Conservation (phyloP, 352 stramenopile genomes). For the Phytophthora cajani region DNA sequence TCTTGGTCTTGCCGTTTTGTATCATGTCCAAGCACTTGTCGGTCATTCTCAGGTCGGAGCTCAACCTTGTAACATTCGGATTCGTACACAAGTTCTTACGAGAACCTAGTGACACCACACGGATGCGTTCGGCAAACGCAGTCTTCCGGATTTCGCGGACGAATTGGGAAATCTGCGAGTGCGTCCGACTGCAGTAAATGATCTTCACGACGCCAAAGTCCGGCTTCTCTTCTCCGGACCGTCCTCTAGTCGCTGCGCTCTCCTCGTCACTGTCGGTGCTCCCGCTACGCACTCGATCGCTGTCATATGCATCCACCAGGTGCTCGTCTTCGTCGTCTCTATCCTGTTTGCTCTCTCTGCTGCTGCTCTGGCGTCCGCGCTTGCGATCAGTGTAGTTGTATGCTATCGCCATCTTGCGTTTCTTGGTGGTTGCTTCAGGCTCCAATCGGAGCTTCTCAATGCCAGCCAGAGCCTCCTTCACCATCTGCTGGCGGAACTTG, state of each 20-base stretch:
- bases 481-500: conserved; percentile 54
- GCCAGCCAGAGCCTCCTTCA: conserved; percentile 52
- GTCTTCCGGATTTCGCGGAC: conserved; percentile 90
- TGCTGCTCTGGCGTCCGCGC: conserved; percentile 22
- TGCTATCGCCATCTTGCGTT: conserved; percentile 69
- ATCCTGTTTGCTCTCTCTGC: conserved; percentile 15
- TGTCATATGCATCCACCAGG: conserved; percentile 83
- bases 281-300: conserved; percentile 39
- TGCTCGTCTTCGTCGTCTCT: conserved; percentile 55
- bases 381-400: conserved; percentile 77
- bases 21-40: conserved; percentile 90
- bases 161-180: conserved; percentile 92
- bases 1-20: conserved; percentile 65
- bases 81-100: conserved; percentile 89
- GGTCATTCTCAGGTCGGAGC: conserved; percentile 81
- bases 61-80: conserved; percentile 64
- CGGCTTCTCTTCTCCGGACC: conserved; percentile 29
- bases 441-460: conserved; percentile 65
- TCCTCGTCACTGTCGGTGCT: conserved; percentile 55
- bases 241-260: background rate
- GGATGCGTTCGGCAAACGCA: conserved; percentile 67
- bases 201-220: conserved; percentile 77
- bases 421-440: conserved; percentile 59
- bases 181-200: conserved; percentile 91
- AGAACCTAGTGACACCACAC: conserved; percentile 81